These are phyloP conservation scores for Neoarthrinium moseri DNA, from an alignment of 2,329 filamentous ascomycete species.

Conservation along the genomic window DNA sequence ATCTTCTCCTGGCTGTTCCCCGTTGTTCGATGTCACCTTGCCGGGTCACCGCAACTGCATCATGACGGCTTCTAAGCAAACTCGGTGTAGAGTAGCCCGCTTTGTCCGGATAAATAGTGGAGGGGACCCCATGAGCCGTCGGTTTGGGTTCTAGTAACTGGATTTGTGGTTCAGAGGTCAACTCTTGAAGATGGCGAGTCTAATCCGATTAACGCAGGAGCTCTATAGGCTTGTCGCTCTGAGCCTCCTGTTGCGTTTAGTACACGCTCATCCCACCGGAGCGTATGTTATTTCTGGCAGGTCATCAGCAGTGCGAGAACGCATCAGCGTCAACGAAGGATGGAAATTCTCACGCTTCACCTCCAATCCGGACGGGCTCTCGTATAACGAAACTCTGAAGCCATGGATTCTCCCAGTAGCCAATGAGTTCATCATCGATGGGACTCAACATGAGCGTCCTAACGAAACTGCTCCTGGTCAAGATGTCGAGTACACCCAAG, in stretches of 20 bases:
- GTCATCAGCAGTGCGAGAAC: constrained; percentile 22
- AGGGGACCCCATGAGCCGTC: too few relatives aligned
- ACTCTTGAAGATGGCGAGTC: too few relatives aligned
- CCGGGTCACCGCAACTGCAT: too few relatives aligned
- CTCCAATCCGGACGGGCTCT: constrained; percentile 30
- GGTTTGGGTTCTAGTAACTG: too few relatives aligned
- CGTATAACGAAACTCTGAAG: constrained; percentile 27
- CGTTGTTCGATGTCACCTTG: too few relatives aligned
- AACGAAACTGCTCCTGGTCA: constrained; percentile 20
- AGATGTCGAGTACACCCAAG: constrained; percentile 25
- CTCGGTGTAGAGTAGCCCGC: too few relatives aligned
- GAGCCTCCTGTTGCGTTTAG: background rate
- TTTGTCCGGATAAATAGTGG: too few relatives aligned
- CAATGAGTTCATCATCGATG: constrained; percentile 27
- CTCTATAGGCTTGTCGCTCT: too few relatives aligned
- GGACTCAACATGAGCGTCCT: constrained; percentile 21
- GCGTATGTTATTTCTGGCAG: background rate
- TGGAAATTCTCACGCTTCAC: constrained; percentile 35
- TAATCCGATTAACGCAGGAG: background rate
- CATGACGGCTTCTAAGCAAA: too few relatives aligned
- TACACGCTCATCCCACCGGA: background rate
- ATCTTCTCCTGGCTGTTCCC: too few relatives aligned
- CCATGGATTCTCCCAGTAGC: constrained; percentile 30
- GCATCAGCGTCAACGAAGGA: constrained; percentile 29
- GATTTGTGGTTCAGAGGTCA: too few relatives aligned